Percentiles rank a stretch among this genome's conserved stretches.
These are phyloP conservation scores for Monosporascus ibericus DNA, from an alignment of 2,329 filamentous ascomycete genomes.

Conservation along the genomic window DNA sequence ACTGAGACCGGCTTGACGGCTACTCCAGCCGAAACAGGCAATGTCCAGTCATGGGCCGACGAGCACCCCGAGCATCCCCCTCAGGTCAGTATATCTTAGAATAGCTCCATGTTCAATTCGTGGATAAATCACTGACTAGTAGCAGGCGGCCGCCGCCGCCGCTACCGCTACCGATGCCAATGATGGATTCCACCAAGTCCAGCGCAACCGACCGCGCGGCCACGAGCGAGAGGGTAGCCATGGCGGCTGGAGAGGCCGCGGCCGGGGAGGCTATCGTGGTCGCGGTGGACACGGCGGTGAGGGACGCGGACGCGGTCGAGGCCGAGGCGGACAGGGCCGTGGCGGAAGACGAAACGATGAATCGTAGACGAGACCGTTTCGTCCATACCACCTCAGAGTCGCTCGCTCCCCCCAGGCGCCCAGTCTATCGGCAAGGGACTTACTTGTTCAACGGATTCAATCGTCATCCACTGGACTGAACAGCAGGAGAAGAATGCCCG, in stretches of 20 bases:
- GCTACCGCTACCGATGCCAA: slow-evolving; percentile 19
- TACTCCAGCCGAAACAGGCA: slow-evolving; percentile 49
- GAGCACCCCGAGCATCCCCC: slow-evolving; percentile 56
- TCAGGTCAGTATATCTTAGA: slow-evolving; percentile 31
- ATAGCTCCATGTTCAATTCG: background rate
- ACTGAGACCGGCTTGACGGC: slow-evolving; percentile 60
- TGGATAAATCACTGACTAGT: slow-evolving; percentile 4
- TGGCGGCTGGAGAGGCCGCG: slow-evolving; percentile 18
- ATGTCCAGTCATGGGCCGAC: slow-evolving; percentile 73
- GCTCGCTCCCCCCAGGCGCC: slow-evolving; percentile 11
- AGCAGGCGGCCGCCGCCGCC: slow-evolving; percentile 8
- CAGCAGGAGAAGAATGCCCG: too few relatives aligned
- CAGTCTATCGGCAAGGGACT: background rate
- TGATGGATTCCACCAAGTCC: slow-evolving; percentile 27
- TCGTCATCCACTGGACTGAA: too few relatives aligned
- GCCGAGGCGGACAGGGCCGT: slow-evolving; percentile 20
- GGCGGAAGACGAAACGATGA: slow-evolving; percentile 22
- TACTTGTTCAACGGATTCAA: too few relatives aligned
- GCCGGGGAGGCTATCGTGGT: slow-evolving; percentile 24
- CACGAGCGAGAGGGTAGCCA: slow-evolving; percentile 21
- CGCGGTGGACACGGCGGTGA: slow-evolving; percentile 19
- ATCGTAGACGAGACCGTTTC: slow-evolving; percentile 19
- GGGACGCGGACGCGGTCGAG: slow-evolving; percentile 22
- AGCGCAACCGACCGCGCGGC: slow-evolving; percentile 26
- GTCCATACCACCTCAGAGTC: slow-evolving; percentile 11